Base-by-base conservation (phyloP, 1,139 yeast genomes). In the Candida mesenterica region DNA sequence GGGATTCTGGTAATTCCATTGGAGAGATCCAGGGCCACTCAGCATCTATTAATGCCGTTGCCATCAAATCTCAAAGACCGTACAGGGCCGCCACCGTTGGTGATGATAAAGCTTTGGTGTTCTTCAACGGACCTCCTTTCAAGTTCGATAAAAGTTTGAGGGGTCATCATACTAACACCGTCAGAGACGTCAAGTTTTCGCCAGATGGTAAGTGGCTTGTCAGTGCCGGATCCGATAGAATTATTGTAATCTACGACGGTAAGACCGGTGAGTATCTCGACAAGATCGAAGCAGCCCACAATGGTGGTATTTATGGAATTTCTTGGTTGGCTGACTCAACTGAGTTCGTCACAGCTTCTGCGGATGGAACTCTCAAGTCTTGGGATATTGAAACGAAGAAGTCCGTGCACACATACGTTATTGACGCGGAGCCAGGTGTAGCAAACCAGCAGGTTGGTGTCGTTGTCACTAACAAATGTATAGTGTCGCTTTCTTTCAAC, bases 21-120 rank as follows among this genome's bases (percentile, higher is more conserved):
- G 99, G 98, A 36, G 97, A 92, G 57, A 83, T 94, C 48, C 82
- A 89, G 38, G 99, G 98, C 20, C 98, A 92, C 57, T 76, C 95
- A n/a, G 80, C 85, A 27, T 76, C 78, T 28, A 78, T 90, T 54
- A 88, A 85, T 53, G 87, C 94, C 0, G 96, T 88, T 9, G 80
- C 85, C 37, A 82, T 92, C 46, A 83, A 84, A 52, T 87, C 90
- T n/a, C 79, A 76, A 40, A 75, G 98, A 57, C 98, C 98, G 3
- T 88, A 85, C 65, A 70, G 97, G 41, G 96, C 97, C 1, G 95
- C 88, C 12, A 89, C 98, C 3, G 97, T 84, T 4, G 78, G 95
- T 36, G 96, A 89, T 51, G 97, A 92, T 55, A 79, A 81, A 38
- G 82, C 87, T 0, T 61, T 90, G 50, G 96, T 90, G 2, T 89